Evolutionary conservation across 768 basidiomycete species (phyloP).

Genomic region (Lentinula raphanica): DNA sequence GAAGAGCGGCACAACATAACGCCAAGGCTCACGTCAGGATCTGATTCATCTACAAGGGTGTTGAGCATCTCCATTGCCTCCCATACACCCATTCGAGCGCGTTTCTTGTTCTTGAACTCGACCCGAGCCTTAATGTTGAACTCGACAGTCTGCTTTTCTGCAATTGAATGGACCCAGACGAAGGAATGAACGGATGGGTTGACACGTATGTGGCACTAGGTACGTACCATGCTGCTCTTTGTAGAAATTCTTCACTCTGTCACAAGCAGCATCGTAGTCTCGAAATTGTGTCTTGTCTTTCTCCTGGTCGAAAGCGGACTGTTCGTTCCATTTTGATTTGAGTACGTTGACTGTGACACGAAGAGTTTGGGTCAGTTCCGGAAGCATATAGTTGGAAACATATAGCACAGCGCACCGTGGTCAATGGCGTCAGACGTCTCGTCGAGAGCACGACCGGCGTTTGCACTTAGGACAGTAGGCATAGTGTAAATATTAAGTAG

Average conservation of each 20-base stretch:
- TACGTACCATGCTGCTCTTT: constrained; percentile 68
- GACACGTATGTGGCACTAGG: neutral
- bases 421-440: constrained; percentile 44
- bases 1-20: neutral
- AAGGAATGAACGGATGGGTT: neutral
- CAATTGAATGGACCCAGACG: too few relatives aligned
- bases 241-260: constrained; percentile 74
- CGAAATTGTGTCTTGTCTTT: constrained; percentile 69
- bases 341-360: constrained; percentile 55
- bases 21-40: constrained; percentile 64
- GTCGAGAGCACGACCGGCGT: constrained; percentile 29
- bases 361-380: neutral
- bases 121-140: constrained; percentile 79
- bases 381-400: neutral
- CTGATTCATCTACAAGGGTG: constrained; percentile 84
- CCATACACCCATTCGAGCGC: constrained; percentile 81
- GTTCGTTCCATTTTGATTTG: constrained; percentile 58
- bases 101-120: constrained; percentile 60
- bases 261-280: constrained; percentile 70
- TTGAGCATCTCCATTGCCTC: constrained; percentile 84
- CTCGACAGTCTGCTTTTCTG: constrained; percentile 83
- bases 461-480: neutral
- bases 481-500: neutral
- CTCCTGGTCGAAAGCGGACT: constrained; percentile 50
- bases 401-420: too few relatives aligned